A percentile compares a stretch with the other conserved stretches of the same genome.
These are phyloP conservation scores for Cyclocybe aegerita DNA, from an alignment of 768 basidiomycete species.

Conservation along the genomic window DNA sequence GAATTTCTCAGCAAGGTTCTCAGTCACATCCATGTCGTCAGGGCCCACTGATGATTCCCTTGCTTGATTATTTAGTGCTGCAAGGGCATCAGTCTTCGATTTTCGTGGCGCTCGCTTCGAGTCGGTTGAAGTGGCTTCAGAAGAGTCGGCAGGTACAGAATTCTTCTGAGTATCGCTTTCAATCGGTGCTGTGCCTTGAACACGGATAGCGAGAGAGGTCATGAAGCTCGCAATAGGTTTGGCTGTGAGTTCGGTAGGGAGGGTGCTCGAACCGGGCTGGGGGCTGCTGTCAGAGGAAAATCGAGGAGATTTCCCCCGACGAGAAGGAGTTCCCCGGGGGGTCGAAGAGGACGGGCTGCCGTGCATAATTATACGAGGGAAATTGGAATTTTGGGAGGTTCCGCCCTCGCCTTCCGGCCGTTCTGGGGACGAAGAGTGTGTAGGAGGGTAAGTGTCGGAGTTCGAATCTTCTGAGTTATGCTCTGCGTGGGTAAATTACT, in stretches of 20 bases:
- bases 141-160: slow-evolving; percentile 32
- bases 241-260: slow-evolving; percentile 49
- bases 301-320: slow-evolving; percentile 63
- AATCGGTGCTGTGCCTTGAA: slow-evolving; percentile 72
- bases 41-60: slow-evolving; percentile 53
- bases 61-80: slow-evolving; percentile 70
- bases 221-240: slow-evolving; percentile 53
- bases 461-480: slow-evolving; percentile 42
- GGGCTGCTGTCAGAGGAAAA: slow-evolving; percentile 46
- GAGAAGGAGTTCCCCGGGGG: slow-evolving; percentile 59
- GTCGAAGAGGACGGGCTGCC: slow-evolving; percentile 43
- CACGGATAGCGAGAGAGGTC: slow-evolving; percentile 75
- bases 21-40: slow-evolving; percentile 50
- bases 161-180: slow-evolving; percentile 42
- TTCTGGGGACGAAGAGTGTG: slow-evolving; percentile 36
- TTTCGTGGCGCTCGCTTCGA: slow-evolving; percentile 79
- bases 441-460: slow-evolving; percentile 47
- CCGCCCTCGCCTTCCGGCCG: slow-evolving; percentile 35
- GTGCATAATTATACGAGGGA: slow-evolving; percentile 38
- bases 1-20: slow-evolving; percentile 49
- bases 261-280: slow-evolving; percentile 43
- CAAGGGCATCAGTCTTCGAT: slow-evolving; percentile 87
- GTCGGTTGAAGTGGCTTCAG: slow-evolving; percentile 39
- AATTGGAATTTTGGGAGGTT: slow-evolving; percentile 33
- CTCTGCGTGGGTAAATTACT: slow-evolving; percentile 47